phyloP scores from a whole-genome alignment of 352 stramenopile species.

The Pythium pectinolyticum region DNA sequence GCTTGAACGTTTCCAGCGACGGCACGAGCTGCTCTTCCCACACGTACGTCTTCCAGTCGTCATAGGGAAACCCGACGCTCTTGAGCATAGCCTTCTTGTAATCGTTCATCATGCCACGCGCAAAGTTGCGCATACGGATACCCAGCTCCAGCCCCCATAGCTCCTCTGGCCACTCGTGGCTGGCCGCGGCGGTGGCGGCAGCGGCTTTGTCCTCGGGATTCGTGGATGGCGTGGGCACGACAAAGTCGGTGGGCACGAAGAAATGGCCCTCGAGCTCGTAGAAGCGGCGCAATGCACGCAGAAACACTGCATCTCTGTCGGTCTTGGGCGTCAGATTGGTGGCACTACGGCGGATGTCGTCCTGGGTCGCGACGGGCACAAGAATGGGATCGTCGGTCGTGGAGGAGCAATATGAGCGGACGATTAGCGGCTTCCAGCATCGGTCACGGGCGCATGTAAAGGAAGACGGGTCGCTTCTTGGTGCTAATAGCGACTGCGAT shows the following conservation, averaged over 20 bases:
- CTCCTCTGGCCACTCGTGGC: constrained; percentile 43
- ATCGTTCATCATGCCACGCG: constrained; percentile 51
- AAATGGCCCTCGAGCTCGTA: constrained; percentile 67
- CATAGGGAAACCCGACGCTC: constrained; percentile 63
- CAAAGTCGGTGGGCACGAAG: constrained; percentile 58
- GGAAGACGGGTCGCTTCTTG: no score
- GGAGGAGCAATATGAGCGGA: background rate
- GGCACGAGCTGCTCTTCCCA: constrained; percentile 71
- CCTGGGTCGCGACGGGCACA: background rate
- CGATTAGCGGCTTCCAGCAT: background rate
- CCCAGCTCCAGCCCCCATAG: constrained; percentile 53
- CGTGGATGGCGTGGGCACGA: constrained; percentile 34
- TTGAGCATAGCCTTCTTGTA: constrained; percentile 61
- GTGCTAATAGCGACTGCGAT: background rate
- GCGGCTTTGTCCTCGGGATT: background rate
- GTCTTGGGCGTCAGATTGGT: constrained; percentile 14
- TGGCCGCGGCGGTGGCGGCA: constrained; percentile 5
- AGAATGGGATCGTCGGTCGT: background rate
- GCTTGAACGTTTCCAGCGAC: constrained; percentile 78
- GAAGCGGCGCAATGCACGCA: constrained; percentile 51
- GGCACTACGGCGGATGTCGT: background rate
- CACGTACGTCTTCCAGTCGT: constrained; percentile 71
- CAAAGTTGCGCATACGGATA: constrained; percentile 53
- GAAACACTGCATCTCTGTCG: constrained; percentile 51
- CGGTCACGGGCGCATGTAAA: no score